Evolutionary conservation across 495 filamentous ascomycete species (phyloP), one percentile per base, ranked within the genome.

Genomic region (Massariosphaeria phaeospora): DNA sequence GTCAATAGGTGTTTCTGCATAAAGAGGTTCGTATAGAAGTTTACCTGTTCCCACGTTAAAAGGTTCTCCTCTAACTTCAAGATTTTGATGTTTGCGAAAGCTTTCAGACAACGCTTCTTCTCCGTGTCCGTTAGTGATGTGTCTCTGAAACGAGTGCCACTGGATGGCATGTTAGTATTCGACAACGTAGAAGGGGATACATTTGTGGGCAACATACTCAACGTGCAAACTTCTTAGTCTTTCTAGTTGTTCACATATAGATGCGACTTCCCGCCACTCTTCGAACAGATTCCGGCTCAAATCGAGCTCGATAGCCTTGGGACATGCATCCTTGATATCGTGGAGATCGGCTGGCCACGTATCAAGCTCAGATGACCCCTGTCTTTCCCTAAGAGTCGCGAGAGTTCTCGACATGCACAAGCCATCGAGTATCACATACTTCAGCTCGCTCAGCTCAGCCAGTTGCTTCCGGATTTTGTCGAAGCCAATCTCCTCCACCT

Each of bases 401-500:
- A n/a, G 71, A 57, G 15, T 68, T 54, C 30, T 70, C 47, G 18
- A 77, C 36, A 96, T 79, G 27, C 74, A 71, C 52, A 86, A 63
- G 1, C 84, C 83, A 71, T 97, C 90, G 3, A 98, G 75, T 13
- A 96, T 72, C 34, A 96, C 84, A 55, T 89, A 82, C 50, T 76
- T 81, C 53, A 97, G 75, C 63, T 91, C 85, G 40, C 82, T 71
- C 20, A 97, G 73, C 66, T 86, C 77, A 1, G 88, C 84, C 48
- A 89, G 82, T 70, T 91, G 79, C 54, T 78, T 78, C 23, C 85
- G 76, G 57, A 95, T 90, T 74, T 96, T 96, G 48, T 94, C 91
- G 66, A 97, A 97, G 36, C 93, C 93, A 20, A 98, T 80, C 72
- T 97, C 94, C 71, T 98, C 87, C 18, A 86, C 90, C 21, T 93